Conservation (phyloP, 2,329 filamentous ascomycete species). For the Sphaceloma murrayae region DNA sequence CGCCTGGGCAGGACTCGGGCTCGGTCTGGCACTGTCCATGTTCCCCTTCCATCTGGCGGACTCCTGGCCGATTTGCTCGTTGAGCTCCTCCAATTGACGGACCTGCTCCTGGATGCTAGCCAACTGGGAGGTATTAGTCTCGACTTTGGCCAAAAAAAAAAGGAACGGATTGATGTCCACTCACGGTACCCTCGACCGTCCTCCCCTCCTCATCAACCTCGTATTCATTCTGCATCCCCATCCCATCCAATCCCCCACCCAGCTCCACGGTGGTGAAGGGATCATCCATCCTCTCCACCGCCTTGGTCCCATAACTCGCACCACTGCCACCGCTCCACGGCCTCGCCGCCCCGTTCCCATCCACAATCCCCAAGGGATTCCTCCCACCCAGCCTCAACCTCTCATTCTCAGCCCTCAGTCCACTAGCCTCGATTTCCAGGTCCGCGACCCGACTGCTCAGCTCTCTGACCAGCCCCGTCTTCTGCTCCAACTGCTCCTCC, state of each 20-base stretch:
- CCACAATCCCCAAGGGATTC: constrained; percentile 12
- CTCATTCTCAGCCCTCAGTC: constrained; percentile 3
- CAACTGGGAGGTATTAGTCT: constrained; percentile 14
- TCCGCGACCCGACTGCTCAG: constrained; percentile 13
- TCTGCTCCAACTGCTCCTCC: constrained; percentile 14
- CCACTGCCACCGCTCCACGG: constrained; percentile 11
- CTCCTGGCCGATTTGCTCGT: constrained; percentile 20
- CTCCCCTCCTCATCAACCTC: constrained; percentile 8
- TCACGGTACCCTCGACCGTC: constrained; percentile 18
- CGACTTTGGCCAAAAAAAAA: too few relatives aligned
- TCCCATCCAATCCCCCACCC: not conserved
- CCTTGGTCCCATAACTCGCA: not conserved
- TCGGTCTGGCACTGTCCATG: constrained; percentile 11
- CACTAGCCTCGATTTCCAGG: constrained; percentile 4
- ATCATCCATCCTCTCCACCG: constrained; percentile 2
- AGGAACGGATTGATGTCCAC: not conserved
- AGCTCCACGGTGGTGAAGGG: constrained; percentile 3
- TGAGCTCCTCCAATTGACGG: constrained; percentile 20
- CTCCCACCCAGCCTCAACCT: constrained; percentile 3
- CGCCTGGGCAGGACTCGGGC: not conserved
- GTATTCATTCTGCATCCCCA: not conserved
- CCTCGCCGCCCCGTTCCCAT: constrained; percentile 1
- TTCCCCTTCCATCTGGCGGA: constrained; percentile 18
- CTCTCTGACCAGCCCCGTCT: constrained; percentile 11
- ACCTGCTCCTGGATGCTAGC: constrained; percentile 20